Evolutionary conservation across 768 basidiomycete species (phyloP).

Genomic region (Lactifluus rugatus): DNA sequence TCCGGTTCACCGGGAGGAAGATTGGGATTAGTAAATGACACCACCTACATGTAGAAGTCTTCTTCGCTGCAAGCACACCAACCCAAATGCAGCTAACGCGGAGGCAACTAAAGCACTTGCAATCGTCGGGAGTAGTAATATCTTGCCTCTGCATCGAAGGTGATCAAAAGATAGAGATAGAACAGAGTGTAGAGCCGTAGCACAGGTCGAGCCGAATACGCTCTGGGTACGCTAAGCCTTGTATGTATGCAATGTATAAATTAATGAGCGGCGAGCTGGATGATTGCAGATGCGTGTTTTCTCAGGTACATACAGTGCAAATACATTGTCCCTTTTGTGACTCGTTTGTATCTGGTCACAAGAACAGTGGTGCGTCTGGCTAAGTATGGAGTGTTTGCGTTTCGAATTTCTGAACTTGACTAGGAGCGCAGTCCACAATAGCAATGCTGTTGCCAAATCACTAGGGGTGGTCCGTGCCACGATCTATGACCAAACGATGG

Average conservation of each 20-base stretch:
- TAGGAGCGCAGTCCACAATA: too few relatives aligned
- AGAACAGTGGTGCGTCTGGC: too few relatives aligned
- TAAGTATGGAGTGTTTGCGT: too few relatives aligned
- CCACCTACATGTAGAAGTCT: background rate
- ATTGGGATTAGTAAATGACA: too few relatives aligned
- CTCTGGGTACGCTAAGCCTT: background rate
- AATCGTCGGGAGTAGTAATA: background rate
- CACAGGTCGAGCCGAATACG: background rate
- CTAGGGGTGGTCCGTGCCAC: too few relatives aligned
- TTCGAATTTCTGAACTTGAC: too few relatives aligned
- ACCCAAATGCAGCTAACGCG: background rate
- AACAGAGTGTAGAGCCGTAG: background rate
- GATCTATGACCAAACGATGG: background rate
- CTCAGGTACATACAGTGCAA: too few relatives aligned
- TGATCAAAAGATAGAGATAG: background rate
- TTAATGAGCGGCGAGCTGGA: background rate
- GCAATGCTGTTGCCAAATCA: too few relatives aligned
- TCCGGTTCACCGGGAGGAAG: background rate
- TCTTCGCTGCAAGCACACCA: background rate
- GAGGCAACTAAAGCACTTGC: background rate
- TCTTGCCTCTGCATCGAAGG: background rate
- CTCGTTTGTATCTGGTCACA: too few relatives aligned
- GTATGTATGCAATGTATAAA: background rate
- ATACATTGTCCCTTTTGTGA: too few relatives aligned
- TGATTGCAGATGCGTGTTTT: background rate